Evolutionary conservation across 768 basidiomycete species (phyloP).

Genomic region (Suillus subluteus): DNA sequence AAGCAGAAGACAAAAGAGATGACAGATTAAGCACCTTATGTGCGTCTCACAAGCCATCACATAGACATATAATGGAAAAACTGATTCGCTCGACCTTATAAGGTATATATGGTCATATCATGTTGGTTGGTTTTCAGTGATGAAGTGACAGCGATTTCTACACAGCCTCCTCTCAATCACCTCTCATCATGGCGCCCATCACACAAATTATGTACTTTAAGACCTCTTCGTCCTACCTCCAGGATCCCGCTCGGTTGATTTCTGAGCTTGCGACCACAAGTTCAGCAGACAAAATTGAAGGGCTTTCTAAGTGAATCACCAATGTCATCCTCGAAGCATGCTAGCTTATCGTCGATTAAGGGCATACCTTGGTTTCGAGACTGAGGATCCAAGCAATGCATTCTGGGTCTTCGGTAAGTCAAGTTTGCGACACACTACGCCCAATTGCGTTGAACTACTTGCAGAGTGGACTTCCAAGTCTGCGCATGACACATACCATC

Average conservation of each 20-base stretch:
- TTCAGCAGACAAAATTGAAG: constrained; percentile 17
- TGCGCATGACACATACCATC: constrained; percentile 18
- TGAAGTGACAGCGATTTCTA: too few relatives aligned
- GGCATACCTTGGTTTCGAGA: constrained; percentile 26
- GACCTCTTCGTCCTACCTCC: constrained; percentile 22
- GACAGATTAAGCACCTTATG: too few relatives aligned
- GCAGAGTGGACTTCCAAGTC: constrained; percentile 32
- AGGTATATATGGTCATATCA: too few relatives aligned
- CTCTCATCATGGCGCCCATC: constrained; percentile 28
- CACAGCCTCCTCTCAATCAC: background rate
- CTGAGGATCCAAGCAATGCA: constrained; percentile 27
- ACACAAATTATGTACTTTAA: constrained; percentile 31
- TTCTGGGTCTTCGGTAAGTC: constrained; percentile 29
- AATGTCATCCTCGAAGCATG: constrained; percentile 2
- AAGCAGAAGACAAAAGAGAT: too few relatives aligned
- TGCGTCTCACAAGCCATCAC: too few relatives aligned
- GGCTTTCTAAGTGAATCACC: constrained; percentile 24
- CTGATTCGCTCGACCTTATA: too few relatives aligned
- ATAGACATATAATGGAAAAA: too few relatives aligned
- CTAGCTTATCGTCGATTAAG: constrained; percentile 17
- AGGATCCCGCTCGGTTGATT: constrained; percentile 18
- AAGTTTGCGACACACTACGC: constrained; percentile 15
- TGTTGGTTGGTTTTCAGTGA: too few relatives aligned
- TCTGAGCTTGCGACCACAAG: constrained; percentile 19
- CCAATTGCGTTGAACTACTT: background rate